Evolutionary conservation across 371 early-diverging fungal species (phyloP), one percentile per base, ranked within the genome.

Genomic region (Lichtheimia ramosa): DNA sequence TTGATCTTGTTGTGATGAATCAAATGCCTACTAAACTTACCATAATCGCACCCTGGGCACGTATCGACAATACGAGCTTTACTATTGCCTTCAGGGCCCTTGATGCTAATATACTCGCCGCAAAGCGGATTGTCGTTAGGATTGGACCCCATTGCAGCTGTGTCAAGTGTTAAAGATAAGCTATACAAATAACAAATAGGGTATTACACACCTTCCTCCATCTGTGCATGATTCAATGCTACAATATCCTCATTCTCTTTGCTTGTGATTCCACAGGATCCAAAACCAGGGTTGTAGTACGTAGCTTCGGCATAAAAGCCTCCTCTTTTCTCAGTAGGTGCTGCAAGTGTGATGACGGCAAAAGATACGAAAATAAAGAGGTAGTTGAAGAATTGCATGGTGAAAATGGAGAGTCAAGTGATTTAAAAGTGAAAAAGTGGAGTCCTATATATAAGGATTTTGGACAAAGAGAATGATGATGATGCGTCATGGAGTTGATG

Each of bases 41-140:
- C 77, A 46, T 64, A 52, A 7, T 60, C 51, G 55, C 77, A 77
- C 16, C 43, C 14, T 24, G 77, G 77, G 46, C 77, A 77, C 0
- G 77, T 73, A 49, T 77, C 77, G 3, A 69, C 72, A 10, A 77
- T 65, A 42, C 63, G 61, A 21, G 77, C 77, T 25, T 55, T 57
- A 5, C 55, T 43, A 14, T 56, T 57, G 21, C 77, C 77, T 10
- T 41, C 16, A 20, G 51, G 24, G 18, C 77, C 77, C 34, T 57
- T 61, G 25, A 77, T 69, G 16, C 15, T 56, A 5, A 77, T 68
- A 51, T 59, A 64, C 14, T 71, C 65, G 6, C 68, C 62, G 48
- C 77, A 77, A 21, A 55, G 53, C 6, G 69, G 68, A 40, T 73
- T 77, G 14, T 6, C 40, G 59, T 77, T 77, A 0, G 77, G 77